Percentiles rank a stretch among this genome's conserved stretches.
phyloP scores from a whole-genome alignment of 164 flowering plant species.

The Annona squamosa region DNA sequence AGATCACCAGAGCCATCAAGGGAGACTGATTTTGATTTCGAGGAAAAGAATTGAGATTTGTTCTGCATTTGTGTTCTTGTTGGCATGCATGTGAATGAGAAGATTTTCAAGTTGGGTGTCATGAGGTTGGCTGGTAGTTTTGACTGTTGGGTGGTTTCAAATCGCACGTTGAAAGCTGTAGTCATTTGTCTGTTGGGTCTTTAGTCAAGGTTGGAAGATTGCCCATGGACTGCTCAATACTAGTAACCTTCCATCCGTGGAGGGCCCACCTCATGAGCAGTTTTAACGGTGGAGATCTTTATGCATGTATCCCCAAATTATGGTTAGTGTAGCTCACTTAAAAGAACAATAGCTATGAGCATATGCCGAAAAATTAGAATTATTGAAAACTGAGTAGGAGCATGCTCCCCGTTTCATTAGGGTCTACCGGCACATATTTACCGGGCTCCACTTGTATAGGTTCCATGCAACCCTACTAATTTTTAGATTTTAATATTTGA shows the following conservation, averaged over 20 bases:
- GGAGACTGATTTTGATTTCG: not conserved
- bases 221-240: not conserved
- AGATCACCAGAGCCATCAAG: slow-evolving; percentile 35
- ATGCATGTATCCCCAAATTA: no score
- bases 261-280: not conserved
- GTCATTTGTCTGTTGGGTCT: not conserved
- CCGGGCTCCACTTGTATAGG: no score
- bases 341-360: no score
- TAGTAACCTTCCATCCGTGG: not conserved
- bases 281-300: no score
- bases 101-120: not conserved
- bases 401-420: no score
- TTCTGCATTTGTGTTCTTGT: not conserved
- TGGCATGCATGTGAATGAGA: not conserved
- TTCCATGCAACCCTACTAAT: no score
- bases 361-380: no score
- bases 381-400: no score
- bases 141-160: slow-evolving; percentile 18
- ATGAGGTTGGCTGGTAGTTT: slow-evolving; percentile 22
- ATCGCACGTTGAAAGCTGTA: not conserved
- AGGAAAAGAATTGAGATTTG: not conserved
- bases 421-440: no score
- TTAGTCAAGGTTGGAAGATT: no score
- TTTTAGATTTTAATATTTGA: no score
- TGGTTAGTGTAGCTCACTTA: no score